Conservation (phyloP, 495 filamentous ascomycete genomes). For the Penicillium soppii region DNA sequence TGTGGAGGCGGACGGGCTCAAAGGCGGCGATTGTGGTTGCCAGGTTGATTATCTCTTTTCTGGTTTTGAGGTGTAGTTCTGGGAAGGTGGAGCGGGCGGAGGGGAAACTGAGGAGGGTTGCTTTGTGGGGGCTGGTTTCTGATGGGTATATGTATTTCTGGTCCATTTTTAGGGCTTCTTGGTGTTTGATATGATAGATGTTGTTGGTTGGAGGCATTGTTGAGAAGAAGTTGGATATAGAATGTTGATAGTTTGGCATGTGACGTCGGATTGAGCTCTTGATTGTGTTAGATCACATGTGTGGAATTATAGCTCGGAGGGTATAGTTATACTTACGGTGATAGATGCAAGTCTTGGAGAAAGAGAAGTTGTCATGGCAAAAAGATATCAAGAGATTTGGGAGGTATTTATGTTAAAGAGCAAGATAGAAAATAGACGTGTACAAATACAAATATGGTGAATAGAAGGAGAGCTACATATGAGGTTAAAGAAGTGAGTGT, state of each 20-base stretch:
- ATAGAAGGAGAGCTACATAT: not conserved
- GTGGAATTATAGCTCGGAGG: not conserved
- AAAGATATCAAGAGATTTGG: not conserved
- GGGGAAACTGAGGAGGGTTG: conserved; percentile 37
- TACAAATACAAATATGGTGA: not conserved
- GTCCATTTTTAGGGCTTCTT: conserved; percentile 1
- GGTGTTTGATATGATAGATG: conserved; percentile 10
- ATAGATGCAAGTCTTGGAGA: not conserved
- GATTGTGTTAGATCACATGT: conserved; percentile 2
- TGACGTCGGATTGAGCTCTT: not conserved
- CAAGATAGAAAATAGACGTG: no score
- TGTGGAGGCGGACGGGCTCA: conserved; percentile 35
- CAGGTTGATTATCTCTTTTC: conserved; percentile 29
- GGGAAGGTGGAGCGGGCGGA: conserved; percentile 28
- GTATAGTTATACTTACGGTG: conserved; percentile 2
- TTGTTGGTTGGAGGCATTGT: conserved; percentile 16
- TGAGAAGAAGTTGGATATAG: not conserved
- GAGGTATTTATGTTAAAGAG: conserved; percentile 3
- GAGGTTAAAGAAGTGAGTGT: not conserved
- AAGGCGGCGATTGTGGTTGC: conserved; percentile 31
- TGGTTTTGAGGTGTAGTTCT: conserved; percentile 19
- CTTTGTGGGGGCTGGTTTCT: conserved; percentile 27
- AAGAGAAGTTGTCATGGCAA: not conserved
- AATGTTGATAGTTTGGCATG: not conserved
- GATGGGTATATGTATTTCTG: conserved; percentile 23